Base-by-base conservation (phyloP, 2,329 filamentous ascomycete genomes). In the Fusarium nematophilum region DNA sequence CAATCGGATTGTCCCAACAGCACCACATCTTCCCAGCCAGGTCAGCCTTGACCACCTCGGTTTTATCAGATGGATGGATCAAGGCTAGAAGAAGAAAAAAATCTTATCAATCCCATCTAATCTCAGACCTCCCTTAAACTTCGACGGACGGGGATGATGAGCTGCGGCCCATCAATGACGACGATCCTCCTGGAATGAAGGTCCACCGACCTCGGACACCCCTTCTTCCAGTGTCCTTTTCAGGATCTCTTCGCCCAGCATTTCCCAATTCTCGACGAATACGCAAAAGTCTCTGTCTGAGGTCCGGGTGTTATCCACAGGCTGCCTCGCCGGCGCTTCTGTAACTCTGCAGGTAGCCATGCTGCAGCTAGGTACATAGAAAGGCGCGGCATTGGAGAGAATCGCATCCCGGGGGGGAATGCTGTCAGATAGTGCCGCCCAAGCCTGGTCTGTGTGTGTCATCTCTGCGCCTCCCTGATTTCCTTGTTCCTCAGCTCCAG, bases 91-190 rank as follows among this genome's bases (percentile, higher is more conserved):
- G 9, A 38, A 38, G 23, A 38, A 34, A 39, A 38, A 45, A 63
- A 58, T 63, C 53, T 70, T 69, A 70, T 70, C 67, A 70, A 70
- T 70, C 67, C 61, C 59, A 70, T 70, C 67, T 70, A 70, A 70
- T 68, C 67, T 68, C 59, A 48, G 50, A 31, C 57, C 33, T 51
- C 43, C 43, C 33, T 51, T 53, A 44, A 42, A 36, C 27, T 34
- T 44, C 21, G 42, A 53, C 34, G 21, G 38, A 27, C n/a, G 43
- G 27, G 33, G 25, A 36, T 52, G 36, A 29, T 63, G 52, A 54
- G 51, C 47, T 50, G 54, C 31, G 51, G 40, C 39, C 23, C 14
- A 39, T 27, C 30, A 43, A 56, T 55, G 39, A 49, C 36, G 50
- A 50, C 18, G 6, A 17, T 39, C 33, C 9, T 18, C 21, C 18